A percentile compares a stretch with the other conserved stretches of the same genome.
Evolutionary conservation across 2,329 filamentous ascomycete species (phyloP).

Genomic region (Aspergillus transmontanensis): DNA sequence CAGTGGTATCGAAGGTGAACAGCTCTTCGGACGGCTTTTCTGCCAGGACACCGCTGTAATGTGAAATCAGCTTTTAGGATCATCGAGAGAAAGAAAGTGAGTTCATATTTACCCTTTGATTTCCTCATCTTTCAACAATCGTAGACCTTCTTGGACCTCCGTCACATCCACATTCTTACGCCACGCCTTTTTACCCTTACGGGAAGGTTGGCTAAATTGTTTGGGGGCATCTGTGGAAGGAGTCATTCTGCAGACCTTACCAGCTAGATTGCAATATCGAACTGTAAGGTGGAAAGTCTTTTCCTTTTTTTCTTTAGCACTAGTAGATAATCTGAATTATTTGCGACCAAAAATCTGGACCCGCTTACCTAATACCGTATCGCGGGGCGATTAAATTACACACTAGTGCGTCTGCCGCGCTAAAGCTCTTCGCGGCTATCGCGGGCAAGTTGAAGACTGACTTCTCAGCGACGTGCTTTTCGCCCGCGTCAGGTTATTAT

Average conservation of each 20-base stretch:
- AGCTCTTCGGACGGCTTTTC: constrained; percentile 83
- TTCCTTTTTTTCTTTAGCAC: constrained; percentile 26
- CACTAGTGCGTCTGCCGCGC: constrained; percentile 29
- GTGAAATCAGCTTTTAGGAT: constrained; percentile 16
- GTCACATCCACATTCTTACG: constrained; percentile 96
- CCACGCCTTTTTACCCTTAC: constrained; percentile 99
- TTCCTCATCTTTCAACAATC: constrained; percentile 83
- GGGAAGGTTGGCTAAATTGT: constrained; percentile 83
- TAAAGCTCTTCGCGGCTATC: constrained; percentile 30
- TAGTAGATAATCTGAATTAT: constrained; percentile 23
- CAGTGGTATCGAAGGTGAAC: constrained; percentile 78
- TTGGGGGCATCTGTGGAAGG: constrained; percentile 62
- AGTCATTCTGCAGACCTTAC: constrained; percentile 33
- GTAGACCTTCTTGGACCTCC: constrained; percentile 79
- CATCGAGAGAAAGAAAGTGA: neutral
- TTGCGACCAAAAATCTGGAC: constrained; percentile 32
- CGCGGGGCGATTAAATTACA: constrained; percentile 23
- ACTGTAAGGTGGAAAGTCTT: constrained; percentile 5
- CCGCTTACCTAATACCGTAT: constrained; percentile 32
- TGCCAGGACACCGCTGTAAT: constrained; percentile 73
- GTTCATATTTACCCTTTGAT: constrained; percentile 71
- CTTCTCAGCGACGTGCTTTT: constrained; percentile 14
- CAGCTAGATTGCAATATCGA: constrained; percentile 11
- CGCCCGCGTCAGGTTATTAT: constrained; percentile 25
- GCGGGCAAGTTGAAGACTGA: constrained; percentile 7